Evolutionary conservation across 371 early-diverging fungal genomes (phyloP).

Genomic region (Capniomyces stellatus): DNA sequence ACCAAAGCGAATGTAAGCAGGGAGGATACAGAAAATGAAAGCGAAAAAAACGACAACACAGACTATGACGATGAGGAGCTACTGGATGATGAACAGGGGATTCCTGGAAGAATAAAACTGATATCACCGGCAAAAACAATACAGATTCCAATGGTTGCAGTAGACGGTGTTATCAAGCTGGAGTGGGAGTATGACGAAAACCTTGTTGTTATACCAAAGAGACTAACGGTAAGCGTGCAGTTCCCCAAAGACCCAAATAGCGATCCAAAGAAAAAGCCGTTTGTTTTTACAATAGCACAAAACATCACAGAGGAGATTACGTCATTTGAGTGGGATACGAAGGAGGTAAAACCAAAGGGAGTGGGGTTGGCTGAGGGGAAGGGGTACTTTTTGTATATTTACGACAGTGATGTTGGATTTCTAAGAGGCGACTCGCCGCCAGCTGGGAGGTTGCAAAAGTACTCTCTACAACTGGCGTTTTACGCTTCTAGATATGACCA

Average conservation of each 20-base stretch:
- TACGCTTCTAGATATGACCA: slow-evolving; percentile 24
- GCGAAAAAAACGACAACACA: slow-evolving; percentile 10
- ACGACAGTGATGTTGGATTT: slow-evolving; percentile 24
- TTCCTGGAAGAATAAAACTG: slow-evolving; percentile 24
- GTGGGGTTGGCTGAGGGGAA: slow-evolving; percentile 19
- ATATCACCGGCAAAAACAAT: slow-evolving; percentile 22
- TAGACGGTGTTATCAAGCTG: slow-evolving; percentile 17
- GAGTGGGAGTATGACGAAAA: slow-evolving; percentile 24
- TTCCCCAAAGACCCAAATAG: slow-evolving; percentile 15
- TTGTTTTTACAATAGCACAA: slow-evolving; percentile 22
- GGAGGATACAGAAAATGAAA: slow-evolving; percentile 1
- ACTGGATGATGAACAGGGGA: slow-evolving; percentile 14
- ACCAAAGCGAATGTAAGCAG: slow-evolving; percentile 12
- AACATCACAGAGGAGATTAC: slow-evolving; percentile 16
- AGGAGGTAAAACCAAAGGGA: slow-evolving; percentile 18
- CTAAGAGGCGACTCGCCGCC: slow-evolving; percentile 20
- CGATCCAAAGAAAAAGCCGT: slow-evolving; percentile 17
- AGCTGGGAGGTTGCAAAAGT: slow-evolving; percentile 21
- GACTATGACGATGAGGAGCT: slow-evolving; percentile 18
- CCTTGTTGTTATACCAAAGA: slow-evolving; percentile 16
- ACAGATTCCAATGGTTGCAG: slow-evolving; percentile 22
- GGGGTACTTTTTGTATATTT: slow-evolving; percentile 21
- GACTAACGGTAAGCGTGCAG: slow-evolving; percentile 22
- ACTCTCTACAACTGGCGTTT: slow-evolving; percentile 25
- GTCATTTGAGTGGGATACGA: slow-evolving; percentile 19